A percentile compares a stretch with the other conserved stretches of the same genome.
Evolutionary conservation across 1,139 yeast genomes (phyloP).

Genomic region (Candida glucosophila): DNA sequence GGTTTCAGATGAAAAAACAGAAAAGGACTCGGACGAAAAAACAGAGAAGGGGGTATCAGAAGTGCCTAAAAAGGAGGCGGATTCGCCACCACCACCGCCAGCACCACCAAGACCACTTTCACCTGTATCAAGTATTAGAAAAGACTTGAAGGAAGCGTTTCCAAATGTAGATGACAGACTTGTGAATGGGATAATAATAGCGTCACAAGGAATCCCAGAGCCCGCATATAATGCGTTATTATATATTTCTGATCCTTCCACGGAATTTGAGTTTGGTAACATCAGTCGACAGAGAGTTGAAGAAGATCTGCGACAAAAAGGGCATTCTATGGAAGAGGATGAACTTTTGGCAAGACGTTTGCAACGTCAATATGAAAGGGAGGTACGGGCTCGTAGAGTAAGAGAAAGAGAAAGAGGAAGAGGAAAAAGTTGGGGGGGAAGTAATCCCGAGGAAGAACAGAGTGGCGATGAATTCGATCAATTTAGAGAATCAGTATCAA

Average conservation of each 20-base stretch:
- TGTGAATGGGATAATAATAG: constrained; percentile 73
- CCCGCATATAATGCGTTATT: constrained; percentile 85
- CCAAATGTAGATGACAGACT: constrained; percentile 65
- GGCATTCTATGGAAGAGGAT: constrained; percentile 40
- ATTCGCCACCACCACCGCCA: constrained; percentile 45
- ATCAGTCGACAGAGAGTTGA: constrained; percentile 10
- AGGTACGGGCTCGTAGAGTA: constrained; percentile 26
- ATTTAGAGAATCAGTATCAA: constrained; percentile 59
- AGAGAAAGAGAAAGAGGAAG: constrained; percentile 7
- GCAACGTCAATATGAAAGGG: constrained; percentile 59
- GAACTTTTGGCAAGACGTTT: constrained; percentile 76
- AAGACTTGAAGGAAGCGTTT: constrained; percentile 69
- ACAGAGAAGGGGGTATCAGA: constrained; percentile 7
- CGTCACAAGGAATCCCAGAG: constrained; percentile 72
- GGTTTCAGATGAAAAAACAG: constrained; percentile 4
- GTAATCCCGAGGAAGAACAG: constrained; percentile 37
- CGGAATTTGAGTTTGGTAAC: constrained; percentile 41
- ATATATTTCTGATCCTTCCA: constrained; percentile 70
- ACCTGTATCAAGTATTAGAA: constrained; percentile 44
- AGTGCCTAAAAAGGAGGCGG: constrained; percentile 5
- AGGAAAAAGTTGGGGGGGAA: constrained; percentile 4
- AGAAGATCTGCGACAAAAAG: constrained; percentile 8
- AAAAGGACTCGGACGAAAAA: constrained; percentile 2
- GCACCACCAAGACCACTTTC: constrained; percentile 64
- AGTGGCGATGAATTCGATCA: constrained; percentile 61